These are phyloP conservation scores for Amanita subjunquillea DNA, from an alignment of 768 basidiomycete species.

Conservation along the genomic window DNA sequence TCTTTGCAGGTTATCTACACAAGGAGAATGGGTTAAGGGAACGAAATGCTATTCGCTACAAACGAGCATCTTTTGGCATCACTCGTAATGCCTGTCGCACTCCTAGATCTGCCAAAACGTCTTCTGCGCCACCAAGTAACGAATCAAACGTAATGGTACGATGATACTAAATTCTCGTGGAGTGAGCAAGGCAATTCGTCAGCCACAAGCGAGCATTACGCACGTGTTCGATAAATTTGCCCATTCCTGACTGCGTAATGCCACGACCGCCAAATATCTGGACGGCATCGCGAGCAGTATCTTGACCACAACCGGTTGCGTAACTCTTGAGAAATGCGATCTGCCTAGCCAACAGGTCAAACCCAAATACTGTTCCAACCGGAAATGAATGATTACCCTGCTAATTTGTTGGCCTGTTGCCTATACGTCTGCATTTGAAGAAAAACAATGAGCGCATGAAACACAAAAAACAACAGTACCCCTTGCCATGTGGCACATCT, in stretches of 20 bases:
- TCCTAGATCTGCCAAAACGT: slow-evolving; percentile 65
- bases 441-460: slow-evolving; percentile 1
- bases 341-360: slow-evolving; percentile 27
- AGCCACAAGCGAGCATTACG: slow-evolving; percentile 14
- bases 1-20: too few relatives aligned
- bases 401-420: slow-evolving; percentile 65
- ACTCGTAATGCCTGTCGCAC: slow-evolving; percentile 62
- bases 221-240: slow-evolving; percentile 63
- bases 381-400: slow-evolving; percentile 36
- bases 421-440: slow-evolving; percentile 41
- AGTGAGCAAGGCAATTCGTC: slow-evolving; percentile 6
- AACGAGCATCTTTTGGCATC: slow-evolving; percentile 56
- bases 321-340: slow-evolving; percentile 70
- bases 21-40: background rate
- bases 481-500: slow-evolving; percentile 76
- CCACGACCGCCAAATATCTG: slow-evolving; percentile 81
- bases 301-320: slow-evolving; percentile 49
- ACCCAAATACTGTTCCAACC: background rate
- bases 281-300: slow-evolving; percentile 49
- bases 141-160: slow-evolving; percentile 60
- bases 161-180: slow-evolving; percentile 35
- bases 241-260: slow-evolving; percentile 78
- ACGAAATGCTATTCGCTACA: slow-evolving; percentile 23
- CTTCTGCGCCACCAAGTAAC: slow-evolving; percentile 64
- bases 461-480: background rate